Evolutionary conservation across 345 rosid species (phyloP), one percentile per base, ranked within the genome.

Genomic region (Rhodamnia argentea): DNA sequence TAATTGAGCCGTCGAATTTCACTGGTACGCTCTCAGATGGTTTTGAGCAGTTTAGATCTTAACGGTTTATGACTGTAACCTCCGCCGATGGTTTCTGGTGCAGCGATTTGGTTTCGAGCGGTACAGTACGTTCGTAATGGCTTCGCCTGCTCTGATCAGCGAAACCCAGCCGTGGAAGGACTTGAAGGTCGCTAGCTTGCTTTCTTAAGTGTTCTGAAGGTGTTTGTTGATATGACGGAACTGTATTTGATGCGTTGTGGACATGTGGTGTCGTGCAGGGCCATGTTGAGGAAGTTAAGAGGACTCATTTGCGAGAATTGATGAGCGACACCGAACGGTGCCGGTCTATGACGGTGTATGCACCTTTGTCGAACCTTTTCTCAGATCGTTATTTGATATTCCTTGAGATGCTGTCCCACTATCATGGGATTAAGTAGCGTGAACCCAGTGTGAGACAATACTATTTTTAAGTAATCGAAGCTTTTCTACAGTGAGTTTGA

Each of bases 101-200:
- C 84, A 86, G 84, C 18, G 74, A 52, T 47, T 86, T n/a, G n/a
- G 53, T 59, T 60, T 60, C 8, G 51, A 56, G n/a, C 10, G n/a
- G 51, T 78, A 3, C 29, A 29, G 60, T 8, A 7, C 52, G 9
- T 58, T 59, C 81, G 26, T 5, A 50, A 95, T 96, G 98, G 92
- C 96, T 84, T 92, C 94, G 37, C 88, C 94, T 53, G 59, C 96
- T 89, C 84, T 95, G 86, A 93, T 97, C 91, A 92, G 91, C 85
- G 96, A 93, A 15, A 89, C 96, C 18, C 94, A 93, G 55, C 91
- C 97, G 5, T 95, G 98, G 99, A 94, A 94, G 90, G 96, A 90
- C 89, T 90, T 97, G 94, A 94, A 96, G 98, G 99, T 96, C 78
- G 53, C 47, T 70, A 7, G 47, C 27, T 55, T 2, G 40, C 47